Evolutionary conservation across 192 early-diverging fungal genomes (phyloP).

Genomic region (Backusella tuberculispora): DNA sequence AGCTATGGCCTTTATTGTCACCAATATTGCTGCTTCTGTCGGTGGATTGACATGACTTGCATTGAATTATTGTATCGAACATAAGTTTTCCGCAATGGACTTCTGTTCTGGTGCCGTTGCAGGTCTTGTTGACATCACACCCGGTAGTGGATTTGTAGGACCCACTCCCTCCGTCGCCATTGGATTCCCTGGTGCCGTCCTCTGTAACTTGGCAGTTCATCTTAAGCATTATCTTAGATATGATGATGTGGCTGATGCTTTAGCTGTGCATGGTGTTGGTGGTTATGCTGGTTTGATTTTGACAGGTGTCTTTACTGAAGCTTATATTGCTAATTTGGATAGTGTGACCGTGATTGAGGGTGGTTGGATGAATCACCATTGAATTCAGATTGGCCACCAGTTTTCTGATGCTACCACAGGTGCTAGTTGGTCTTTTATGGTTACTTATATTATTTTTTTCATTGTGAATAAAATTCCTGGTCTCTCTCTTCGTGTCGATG

Average conservation of each 20-base stretch:
- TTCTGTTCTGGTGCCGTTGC: slow-evolving; percentile 95
- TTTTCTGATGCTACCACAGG: slow-evolving; percentile 75
- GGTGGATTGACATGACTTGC: slow-evolving; percentile 86
- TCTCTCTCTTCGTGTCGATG: slow-evolving; percentile 75
- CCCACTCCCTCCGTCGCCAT: slow-evolving; percentile 81
- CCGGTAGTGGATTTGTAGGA: slow-evolving; percentile 86
- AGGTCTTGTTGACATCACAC: slow-evolving; percentile 92
- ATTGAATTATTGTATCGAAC: slow-evolving; percentile 76
- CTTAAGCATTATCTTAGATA: slow-evolving; percentile 85
- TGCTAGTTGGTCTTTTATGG: slow-evolving; percentile 72
- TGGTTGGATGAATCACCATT: slow-evolving; percentile 77
- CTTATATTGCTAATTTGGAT: slow-evolving; percentile 73
- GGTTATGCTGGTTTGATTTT: slow-evolving; percentile 85
- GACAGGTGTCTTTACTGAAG: slow-evolving; percentile 90
- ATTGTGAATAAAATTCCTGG: slow-evolving; percentile 82
- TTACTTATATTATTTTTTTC: slow-evolving; percentile 74
- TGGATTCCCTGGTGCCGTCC: slow-evolving; percentile 71
- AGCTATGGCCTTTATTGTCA: slow-evolving; percentile 83
- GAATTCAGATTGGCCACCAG: slow-evolving; percentile 84
- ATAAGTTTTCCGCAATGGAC: slow-evolving; percentile 86
- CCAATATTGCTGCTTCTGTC: slow-evolving; percentile 82
- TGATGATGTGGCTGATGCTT: slow-evolving; percentile 94
- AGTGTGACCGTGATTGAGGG: slow-evolving; percentile 62
- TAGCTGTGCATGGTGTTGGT: slow-evolving; percentile 86
- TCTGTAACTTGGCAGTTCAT: slow-evolving; percentile 82